phyloP scores from a whole-genome alignment of 371 early-diverging fungal genomes.

The Mortierella sp. region DNA sequence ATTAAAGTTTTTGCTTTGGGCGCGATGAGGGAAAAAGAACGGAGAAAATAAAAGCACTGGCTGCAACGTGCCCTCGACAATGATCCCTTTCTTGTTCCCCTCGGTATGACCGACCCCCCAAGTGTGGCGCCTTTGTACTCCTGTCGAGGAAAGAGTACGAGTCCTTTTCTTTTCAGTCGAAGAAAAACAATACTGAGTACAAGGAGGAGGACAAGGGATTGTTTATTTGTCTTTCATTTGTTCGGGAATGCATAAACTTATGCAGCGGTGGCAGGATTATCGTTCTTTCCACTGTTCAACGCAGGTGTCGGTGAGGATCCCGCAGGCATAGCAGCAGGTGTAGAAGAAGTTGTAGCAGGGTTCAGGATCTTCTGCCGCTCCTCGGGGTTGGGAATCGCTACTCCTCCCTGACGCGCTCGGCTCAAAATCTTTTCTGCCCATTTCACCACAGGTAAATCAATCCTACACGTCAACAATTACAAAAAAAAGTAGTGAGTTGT shows the following conservation, averaged over 20 bases:
- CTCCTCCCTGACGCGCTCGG: slow-evolving; percentile 69
- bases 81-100: no score
- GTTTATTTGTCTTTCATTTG: background rate
- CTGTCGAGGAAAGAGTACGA: no score
- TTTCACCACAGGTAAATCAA: slow-evolving; percentile 79
- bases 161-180: no score
- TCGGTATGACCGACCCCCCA: no score
- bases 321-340: slow-evolving; percentile 10
- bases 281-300: slow-evolving; percentile 10
- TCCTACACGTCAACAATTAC: slow-evolving; percentile 54
- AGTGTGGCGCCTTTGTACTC: no score
- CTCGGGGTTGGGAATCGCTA: slow-evolving; percentile 60
- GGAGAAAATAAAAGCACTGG: no score
- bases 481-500: background rate
- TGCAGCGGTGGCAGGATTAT: slow-evolving; percentile 18
- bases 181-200: no score
- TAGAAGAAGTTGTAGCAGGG: slow-evolving; percentile 2
- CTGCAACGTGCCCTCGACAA: no score
- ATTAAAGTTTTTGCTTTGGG: no score
- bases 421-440: slow-evolving; percentile 77
- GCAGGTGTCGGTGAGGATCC: slow-evolving; percentile 7
- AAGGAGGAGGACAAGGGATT: no score
- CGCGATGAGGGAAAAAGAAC: no score
- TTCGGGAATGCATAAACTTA: background rate
- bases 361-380: slow-evolving; percentile 50